phyloP scores from a whole-genome alignment of 2,329 filamentous ascomycete genomes.

The Exophiala dermatitidis region DNA sequence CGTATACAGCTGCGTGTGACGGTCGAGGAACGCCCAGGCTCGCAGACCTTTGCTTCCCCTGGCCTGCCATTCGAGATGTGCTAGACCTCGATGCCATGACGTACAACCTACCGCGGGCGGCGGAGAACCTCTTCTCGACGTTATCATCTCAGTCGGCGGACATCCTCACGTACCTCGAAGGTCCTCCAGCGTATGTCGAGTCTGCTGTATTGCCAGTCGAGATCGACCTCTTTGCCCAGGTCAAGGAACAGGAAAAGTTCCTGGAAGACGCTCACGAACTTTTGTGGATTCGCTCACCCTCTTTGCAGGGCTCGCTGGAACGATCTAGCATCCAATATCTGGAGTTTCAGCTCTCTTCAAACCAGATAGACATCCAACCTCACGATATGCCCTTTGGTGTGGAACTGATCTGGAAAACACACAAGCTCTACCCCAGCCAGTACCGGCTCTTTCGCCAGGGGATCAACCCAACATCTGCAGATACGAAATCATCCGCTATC shows the following conservation, averaged over 20 bases:
- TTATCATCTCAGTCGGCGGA: conserved; percentile 15
- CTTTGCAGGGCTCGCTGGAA: conserved; percentile 12
- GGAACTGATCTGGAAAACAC: conserved; percentile 17
- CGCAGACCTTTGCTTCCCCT: conserved; percentile 13
- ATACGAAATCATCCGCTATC: neutral
- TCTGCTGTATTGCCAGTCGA: neutral
- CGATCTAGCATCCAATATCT: conserved; percentile 9
- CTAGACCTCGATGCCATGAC: conserved; percentile 16
- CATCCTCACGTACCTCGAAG: conserved; percentile 17
- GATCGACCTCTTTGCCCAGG: conserved; percentile 10
- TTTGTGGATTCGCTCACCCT: conserved; percentile 21
- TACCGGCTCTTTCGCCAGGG: neutral
- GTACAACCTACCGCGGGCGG: conserved; percentile 12
- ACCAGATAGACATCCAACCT: neutral
- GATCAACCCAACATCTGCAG: neutral
- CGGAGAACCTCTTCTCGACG: conserved; percentile 17
- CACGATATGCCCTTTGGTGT: conserved; percentile 4
- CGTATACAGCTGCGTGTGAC: conserved; percentile 6
- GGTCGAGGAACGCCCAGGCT: conserved; percentile 7
- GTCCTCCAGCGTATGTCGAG: conserved; percentile 18
- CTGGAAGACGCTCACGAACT: conserved; percentile 7
- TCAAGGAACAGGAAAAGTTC: conserved; percentile 11
- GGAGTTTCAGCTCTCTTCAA: neutral
- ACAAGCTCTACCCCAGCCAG: conserved; percentile 16
- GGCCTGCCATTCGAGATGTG: conserved; percentile 15